Conservation (phyloP, 495 filamentous ascomycete species). For the Staphylotrichum longicolle region DNA sequence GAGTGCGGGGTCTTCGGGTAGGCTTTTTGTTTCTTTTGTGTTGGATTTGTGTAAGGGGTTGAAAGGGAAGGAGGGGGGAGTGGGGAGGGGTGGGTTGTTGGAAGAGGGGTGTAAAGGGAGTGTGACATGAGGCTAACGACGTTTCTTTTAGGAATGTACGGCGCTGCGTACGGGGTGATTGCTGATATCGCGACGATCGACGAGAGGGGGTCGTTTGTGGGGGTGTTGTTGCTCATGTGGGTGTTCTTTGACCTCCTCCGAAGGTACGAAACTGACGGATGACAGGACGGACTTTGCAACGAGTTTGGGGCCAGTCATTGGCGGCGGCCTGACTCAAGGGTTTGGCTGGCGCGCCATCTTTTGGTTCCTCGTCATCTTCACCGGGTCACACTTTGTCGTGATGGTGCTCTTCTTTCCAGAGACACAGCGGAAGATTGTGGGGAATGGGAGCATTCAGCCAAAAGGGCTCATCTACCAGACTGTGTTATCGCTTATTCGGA, state of each 20-base stretch:
- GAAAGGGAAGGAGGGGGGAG: too few relatives aligned
- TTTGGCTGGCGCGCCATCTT: constrained; percentile 68
- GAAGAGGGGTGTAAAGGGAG: not conserved
- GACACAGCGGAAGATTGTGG: constrained; percentile 63
- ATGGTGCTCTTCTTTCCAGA: constrained; percentile 56
- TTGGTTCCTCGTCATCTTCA: constrained; percentile 61
- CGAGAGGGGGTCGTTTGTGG: constrained; percentile 51
- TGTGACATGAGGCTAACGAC: not conserved
- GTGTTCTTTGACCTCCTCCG: not conserved
- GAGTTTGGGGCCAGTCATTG: constrained; percentile 41
- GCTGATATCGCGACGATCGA: constrained; percentile 47
- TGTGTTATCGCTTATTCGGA: constrained; percentile 8
- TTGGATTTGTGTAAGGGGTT: not conserved
- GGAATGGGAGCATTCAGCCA: constrained; percentile 52
- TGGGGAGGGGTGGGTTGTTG: too few relatives aligned
- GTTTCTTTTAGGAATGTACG: constrained; percentile 11
- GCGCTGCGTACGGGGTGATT: constrained; percentile 49
- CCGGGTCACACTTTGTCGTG: constrained; percentile 40
- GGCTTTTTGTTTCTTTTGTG: constrained; percentile 21
- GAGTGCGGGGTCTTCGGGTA: constrained; percentile 45
- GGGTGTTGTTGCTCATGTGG: constrained; percentile 22
- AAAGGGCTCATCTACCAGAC: constrained; percentile 34
- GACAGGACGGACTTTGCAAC: constrained; percentile 20
- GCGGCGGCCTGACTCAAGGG: constrained; percentile 57
- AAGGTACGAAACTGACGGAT: not conserved